These are phyloP conservation scores for Tetrastigma voinierianum DNA, from an alignment of 164 flowering plant species.

Conservation along the genomic window DNA sequence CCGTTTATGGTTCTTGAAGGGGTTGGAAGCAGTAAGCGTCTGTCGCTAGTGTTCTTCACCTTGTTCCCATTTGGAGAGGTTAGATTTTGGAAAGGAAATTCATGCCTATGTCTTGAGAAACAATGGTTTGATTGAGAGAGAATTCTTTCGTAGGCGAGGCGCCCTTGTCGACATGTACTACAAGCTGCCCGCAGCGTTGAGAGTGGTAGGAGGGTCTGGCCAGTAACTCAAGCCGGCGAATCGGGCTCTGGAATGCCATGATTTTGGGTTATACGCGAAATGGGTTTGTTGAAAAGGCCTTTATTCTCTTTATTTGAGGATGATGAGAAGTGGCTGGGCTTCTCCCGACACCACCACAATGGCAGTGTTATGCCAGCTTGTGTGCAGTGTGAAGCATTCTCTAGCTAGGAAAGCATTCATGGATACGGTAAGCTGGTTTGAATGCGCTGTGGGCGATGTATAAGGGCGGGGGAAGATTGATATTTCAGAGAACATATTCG, in stretches of 20 bases:
- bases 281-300: conserved; percentile 51
- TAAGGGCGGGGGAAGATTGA: conserved; percentile 59
- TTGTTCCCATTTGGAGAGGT: conserved; percentile 63
- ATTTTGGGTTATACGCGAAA: conserved; percentile 69
- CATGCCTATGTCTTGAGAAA: conserved; percentile 67
- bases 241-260: conserved; percentile 83
- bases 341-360: conserved; percentile 62
- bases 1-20: conserved; percentile 47
- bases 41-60: conserved; percentile 72
- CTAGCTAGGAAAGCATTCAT: conserved; percentile 57
- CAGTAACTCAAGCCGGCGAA: conserved; percentile 27
- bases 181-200: conserved; percentile 53
- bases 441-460: conserved; percentile 88
- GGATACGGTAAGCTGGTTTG: conserved; percentile 67
- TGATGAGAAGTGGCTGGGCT: conserved; percentile 46
- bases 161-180: conserved; percentile 90
- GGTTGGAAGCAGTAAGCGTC: conserved; percentile 64
- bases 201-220: conserved; percentile 55
- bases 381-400: conserved; percentile 51
- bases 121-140: conserved; percentile 30
- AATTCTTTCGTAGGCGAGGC: conserved; percentile 66
- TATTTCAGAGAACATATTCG: conserved; percentile 49
- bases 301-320: conserved; percentile 55
- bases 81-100: conserved; percentile 59
- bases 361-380: conserved; percentile 71